These are phyloP conservation scores for Exophiala phaeomuriformis DNA, from an alignment of 2,329 filamentous ascomycete genomes.

Conservation along the genomic window DNA sequence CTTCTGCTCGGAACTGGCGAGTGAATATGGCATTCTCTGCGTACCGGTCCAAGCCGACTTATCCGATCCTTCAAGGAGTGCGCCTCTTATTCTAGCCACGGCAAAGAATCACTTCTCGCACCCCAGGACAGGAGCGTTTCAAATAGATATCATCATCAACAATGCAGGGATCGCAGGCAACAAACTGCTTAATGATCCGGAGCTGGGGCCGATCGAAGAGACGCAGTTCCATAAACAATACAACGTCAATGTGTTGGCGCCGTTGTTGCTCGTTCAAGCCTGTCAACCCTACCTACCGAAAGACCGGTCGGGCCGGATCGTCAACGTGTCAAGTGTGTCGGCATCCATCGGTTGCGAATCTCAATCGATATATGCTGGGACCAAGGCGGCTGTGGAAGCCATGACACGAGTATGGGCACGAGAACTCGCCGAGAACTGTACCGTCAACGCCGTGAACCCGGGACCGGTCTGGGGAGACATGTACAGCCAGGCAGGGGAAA, in stretches of 20 bases:
- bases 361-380: constrained; percentile 55
- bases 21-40: constrained; percentile 53
- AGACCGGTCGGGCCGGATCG: constrained; percentile 52
- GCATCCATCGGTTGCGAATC: constrained; percentile 47
- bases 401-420: constrained; percentile 58
- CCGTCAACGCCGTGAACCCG: constrained; percentile 55
- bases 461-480: constrained; percentile 51
- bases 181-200: constrained; percentile 53
- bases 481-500: constrained; percentile 47
- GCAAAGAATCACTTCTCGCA: constrained; percentile 54
- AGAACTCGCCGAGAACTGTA: constrained; percentile 50
- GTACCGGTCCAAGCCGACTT: constrained; percentile 63
- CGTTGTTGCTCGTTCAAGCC: constrained; percentile 50
- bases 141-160: constrained; percentile 32
- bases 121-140: constrained; percentile 42
- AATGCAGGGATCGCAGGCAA: constrained; percentile 38
- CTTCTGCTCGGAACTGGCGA: constrained; percentile 51
- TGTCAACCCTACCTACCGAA: constrained; percentile 49
- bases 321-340: constrained; percentile 51
- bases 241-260: constrained; percentile 53
- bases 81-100: constrained; percentile 49
- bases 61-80: constrained; percentile 53
- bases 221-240: constrained; percentile 51
- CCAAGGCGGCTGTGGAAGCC: constrained; percentile 55
- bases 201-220: constrained; percentile 34